phyloP scores from a whole-genome alignment of 1,139 yeast species.

The Candida frijolesensis region DNA sequence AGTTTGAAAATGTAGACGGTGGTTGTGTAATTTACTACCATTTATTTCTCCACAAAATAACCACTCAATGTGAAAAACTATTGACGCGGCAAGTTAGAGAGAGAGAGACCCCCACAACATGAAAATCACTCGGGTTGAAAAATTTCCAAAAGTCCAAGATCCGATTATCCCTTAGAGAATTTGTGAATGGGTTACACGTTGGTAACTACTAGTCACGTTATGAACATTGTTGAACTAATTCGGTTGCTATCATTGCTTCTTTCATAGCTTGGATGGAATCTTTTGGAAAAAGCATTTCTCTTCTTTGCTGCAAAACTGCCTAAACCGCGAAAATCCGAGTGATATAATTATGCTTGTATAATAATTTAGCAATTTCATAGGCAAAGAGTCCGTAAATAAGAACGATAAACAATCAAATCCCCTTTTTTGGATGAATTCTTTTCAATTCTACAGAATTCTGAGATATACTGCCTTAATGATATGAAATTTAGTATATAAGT shows the following conservation, averaged over 20 bases:
- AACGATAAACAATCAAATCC: neutral
- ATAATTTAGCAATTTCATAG: neutral
- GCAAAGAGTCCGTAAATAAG: neutral
- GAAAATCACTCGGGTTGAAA: no score
- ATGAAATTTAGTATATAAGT: slow-evolving; percentile 7
- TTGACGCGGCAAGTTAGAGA: no score
- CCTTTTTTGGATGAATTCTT: neutral
- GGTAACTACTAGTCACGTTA: no score
- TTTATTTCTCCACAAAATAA: no score
- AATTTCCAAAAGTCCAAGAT: no score
- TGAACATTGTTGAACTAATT: no score
- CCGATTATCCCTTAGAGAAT: no score
- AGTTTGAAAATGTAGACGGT: no score
- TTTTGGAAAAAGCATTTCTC: neutral
- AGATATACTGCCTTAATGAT: neutral
- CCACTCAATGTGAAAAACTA: no score
- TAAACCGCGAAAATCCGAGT: neutral
- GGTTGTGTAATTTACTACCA: no score
- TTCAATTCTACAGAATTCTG: neutral
- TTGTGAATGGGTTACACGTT: no score
- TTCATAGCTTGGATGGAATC: neutral
- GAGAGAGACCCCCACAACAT: no score
- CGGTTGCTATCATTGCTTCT: neutral
- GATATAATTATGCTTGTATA: neutral
- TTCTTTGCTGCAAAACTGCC: neutral